phyloP scores from a whole-genome alignment of 805 yeast genomes.

The Spencermartinsiella europaea region DNA sequence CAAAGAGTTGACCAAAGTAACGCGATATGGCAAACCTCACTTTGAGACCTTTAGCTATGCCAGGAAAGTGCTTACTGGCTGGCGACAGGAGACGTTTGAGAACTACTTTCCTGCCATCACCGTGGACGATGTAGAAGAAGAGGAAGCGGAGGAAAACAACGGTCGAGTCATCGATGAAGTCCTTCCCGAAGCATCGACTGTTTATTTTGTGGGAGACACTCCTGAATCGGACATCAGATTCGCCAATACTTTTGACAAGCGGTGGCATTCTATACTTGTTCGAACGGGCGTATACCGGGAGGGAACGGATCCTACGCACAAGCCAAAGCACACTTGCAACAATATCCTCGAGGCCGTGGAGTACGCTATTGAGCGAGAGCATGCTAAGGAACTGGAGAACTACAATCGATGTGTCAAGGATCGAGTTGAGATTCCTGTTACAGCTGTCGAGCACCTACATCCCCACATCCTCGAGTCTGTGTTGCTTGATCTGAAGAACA shows the following conservation, averaged over 20 bases:
- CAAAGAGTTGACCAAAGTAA: constrained; percentile 60
- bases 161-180: constrained; percentile 48
- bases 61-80: constrained; percentile 63
- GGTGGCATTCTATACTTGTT: constrained; percentile 81
- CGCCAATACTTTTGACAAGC: constrained; percentile 78
- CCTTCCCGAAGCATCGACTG: constrained; percentile 79
- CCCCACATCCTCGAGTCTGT: constrained; percentile 13
- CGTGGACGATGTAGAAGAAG: constrained; percentile 27
- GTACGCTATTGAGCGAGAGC: constrained; percentile 80
- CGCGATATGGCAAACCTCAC: constrained; percentile 87
- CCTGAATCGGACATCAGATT: constrained; percentile 86
- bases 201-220: constrained; percentile 84
- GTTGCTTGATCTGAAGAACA: not conserved
- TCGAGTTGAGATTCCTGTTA: constrained; percentile 14
- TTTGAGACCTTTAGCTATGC: constrained; percentile 82
- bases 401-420: constrained; percentile 49
- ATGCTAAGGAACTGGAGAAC: constrained; percentile 61
- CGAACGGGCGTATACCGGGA: constrained; percentile 84
- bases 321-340: constrained; percentile 68
- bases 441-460: constrained; percentile 6
- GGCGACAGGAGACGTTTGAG: constrained; percentile 76
- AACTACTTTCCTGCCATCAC: constrained; percentile 46
- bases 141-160: constrained; percentile 29
- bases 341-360: constrained; percentile 78
- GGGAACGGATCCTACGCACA: constrained; percentile 72